These are phyloP conservation scores for Puccinia horiana DNA, from an alignment of 1,284 basidiomycete species.

Conservation along the genomic window DNA sequence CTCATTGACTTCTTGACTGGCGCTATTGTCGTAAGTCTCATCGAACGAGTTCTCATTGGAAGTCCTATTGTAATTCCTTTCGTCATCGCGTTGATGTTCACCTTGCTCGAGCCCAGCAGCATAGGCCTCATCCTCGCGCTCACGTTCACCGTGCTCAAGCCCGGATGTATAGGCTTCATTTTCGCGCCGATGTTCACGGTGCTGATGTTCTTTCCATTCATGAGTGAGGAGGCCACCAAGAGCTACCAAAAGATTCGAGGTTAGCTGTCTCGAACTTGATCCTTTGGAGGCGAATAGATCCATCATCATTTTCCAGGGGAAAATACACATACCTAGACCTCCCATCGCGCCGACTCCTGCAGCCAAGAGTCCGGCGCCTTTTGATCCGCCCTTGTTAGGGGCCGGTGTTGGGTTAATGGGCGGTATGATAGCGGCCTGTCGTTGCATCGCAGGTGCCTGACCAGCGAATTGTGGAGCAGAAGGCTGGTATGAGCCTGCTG, in stretches of 20 bases:
- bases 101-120: conserved; percentile 17
- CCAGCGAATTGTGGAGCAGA: background rate
- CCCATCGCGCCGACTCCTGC: conserved; percentile 31
- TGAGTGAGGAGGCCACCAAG: conserved; percentile 22
- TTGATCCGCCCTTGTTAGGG: background rate
- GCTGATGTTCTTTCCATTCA: conserved; percentile 42
- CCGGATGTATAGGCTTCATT: conserved; percentile 13
- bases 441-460: background rate
- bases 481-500: background rate
- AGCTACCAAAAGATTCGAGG: background rate
- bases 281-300: background rate
- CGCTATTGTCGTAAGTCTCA: background rate
- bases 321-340: conserved; percentile 27
- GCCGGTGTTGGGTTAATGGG: background rate
- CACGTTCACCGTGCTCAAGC: conserved; percentile 20
- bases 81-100: conserved; percentile 16
- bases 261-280: background rate
- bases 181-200: conserved; percentile 18
- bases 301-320: background rate
- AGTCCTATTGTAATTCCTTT: background rate
- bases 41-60: background rate
- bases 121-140: conserved; percentile 21
- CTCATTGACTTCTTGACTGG: conserved; percentile 1
- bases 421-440: background rate
- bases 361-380: conserved; percentile 17